phyloP scores from a whole-genome alignment of 1,284 basidiomycete genomes.

The Somion occarium region DNA sequence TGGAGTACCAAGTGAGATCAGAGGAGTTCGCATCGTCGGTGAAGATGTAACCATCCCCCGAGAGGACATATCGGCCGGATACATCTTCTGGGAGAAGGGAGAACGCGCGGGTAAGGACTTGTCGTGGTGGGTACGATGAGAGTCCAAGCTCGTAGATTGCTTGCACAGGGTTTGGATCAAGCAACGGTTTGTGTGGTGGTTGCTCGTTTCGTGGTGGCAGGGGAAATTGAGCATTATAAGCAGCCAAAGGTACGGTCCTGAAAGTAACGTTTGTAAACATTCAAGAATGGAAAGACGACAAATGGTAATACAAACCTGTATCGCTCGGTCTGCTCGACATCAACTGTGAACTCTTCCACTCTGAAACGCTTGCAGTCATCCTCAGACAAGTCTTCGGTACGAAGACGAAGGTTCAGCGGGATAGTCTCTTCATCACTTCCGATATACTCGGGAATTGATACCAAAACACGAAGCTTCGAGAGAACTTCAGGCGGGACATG shows the following conservation, averaged over 20 bases:
- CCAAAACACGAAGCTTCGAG: conserved; percentile 56
- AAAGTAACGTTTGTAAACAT: background rate
- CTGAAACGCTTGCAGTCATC: conserved; percentile 47
- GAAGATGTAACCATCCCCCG: conserved; percentile 19
- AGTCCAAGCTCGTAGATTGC: conserved; percentile 53
- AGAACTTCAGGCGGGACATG: conserved; percentile 49
- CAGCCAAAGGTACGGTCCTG: conserved; percentile 26
- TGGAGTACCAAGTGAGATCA: conserved; percentile 51
- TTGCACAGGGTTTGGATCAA: conserved; percentile 45
- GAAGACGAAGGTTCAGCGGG: conserved; percentile 54
- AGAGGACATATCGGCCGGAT: conserved; percentile 41
- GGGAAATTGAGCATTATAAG: conserved; percentile 44
- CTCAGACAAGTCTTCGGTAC: conserved; percentile 45
- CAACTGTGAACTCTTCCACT: conserved; percentile 47
- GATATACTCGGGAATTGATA: conserved; percentile 52
- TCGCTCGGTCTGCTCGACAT: conserved; percentile 58
- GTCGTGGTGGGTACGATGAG: conserved; percentile 21
- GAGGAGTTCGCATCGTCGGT: conserved; percentile 1
- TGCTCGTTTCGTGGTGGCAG: conserved; percentile 50
- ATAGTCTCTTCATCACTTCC: conserved; percentile 41
- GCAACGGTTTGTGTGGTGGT: conserved; percentile 57
- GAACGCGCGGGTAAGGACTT: conserved; percentile 33
- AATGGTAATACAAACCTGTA: conserved; percentile 46
- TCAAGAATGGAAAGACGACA: conserved; percentile 1
- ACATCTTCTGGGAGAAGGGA: conserved; percentile 48